Conservation (phyloP, 495 filamentous ascomycete genomes). For the Xylaria grammica region DNA sequence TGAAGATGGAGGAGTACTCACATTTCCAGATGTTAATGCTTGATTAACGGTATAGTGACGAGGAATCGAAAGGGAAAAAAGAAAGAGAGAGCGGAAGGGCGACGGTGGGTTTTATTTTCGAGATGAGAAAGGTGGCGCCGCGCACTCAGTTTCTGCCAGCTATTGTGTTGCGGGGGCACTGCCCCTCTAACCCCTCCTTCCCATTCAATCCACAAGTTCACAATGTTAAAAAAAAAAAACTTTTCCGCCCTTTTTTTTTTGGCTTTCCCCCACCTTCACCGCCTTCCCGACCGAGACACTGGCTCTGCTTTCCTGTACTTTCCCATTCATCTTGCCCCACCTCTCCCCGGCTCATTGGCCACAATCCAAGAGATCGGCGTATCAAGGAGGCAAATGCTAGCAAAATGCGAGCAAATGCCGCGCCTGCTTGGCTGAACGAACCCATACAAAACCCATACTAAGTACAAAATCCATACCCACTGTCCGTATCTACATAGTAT, state of each 20-base stretch:
- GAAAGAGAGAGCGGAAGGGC: conserved; percentile 27
- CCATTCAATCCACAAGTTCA: conserved; percentile 34
- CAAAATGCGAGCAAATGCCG: conserved; percentile 17
- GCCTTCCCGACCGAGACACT: conserved; percentile 1
- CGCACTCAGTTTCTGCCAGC: conserved; percentile 30
- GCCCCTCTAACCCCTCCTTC: conserved; percentile 41
- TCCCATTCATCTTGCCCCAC: neutral
- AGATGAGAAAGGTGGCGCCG: conserved; percentile 28
- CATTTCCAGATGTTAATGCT: conserved; percentile 30
- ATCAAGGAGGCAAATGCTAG: too few relatives aligned
- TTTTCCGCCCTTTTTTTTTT: conserved; percentile 15
- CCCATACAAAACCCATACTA: neutral
- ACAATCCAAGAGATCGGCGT: neutral
- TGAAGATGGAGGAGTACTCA: conserved; percentile 17
- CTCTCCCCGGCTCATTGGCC: conserved; percentile 1
- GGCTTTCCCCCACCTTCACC: conserved; percentile 29
- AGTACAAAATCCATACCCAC: too few relatives aligned
- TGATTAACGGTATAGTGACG: conserved; percentile 30
- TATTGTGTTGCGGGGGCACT: conserved; percentile 33
- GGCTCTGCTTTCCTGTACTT: neutral
- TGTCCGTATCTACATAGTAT: too few relatives aligned
- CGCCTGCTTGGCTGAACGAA: neutral
- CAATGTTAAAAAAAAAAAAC: conserved; percentile 19
- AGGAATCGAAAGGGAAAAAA: conserved; percentile 34
- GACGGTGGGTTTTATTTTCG: conserved; percentile 38